These are phyloP conservation scores for Candida sithepensis DNA, from an alignment of 805 yeast genomes.

Conservation along the genomic window DNA sequence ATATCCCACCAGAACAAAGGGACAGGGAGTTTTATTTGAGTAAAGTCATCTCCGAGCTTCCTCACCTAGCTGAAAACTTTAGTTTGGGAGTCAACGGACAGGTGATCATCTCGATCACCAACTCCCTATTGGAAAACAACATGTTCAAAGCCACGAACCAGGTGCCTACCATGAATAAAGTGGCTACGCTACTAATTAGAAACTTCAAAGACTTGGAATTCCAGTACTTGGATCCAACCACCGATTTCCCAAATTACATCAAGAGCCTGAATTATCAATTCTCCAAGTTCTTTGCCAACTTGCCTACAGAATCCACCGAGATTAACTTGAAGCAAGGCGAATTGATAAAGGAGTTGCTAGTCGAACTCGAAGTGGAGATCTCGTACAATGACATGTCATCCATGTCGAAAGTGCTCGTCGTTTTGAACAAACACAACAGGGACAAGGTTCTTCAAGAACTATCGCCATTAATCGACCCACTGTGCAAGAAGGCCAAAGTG, in stretches of 20 bases:
- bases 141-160: slow-evolving; percentile 17
- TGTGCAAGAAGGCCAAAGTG: background rate
- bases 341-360: slow-evolving; percentile 10
- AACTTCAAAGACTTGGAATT: slow-evolving; percentile 22
- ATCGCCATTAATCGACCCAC: background rate
- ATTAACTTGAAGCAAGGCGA: slow-evolving; percentile 19
- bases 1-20: slow-evolving; percentile 8
- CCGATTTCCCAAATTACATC: slow-evolving; percentile 10
- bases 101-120: slow-evolving; percentile 7
- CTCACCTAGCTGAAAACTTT: slow-evolving; percentile 18
- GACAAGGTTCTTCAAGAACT: slow-evolving; percentile 1
- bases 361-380: slow-evolving; percentile 3
- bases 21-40: slow-evolving; percentile 16
- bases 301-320: slow-evolving; percentile 15
- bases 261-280: slow-evolving; percentile 22
- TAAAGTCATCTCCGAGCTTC: slow-evolving; percentile 13
- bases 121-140: slow-evolving; percentile 14
- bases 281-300: slow-evolving; percentile 12
- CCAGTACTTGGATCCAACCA: slow-evolving; percentile 6
- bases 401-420: background rate
- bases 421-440: background rate
- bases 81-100: slow-evolving; percentile 9
- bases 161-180: slow-evolving; percentile 4
- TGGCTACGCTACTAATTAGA: slow-evolving; percentile 13
- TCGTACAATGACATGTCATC: slow-evolving; percentile 4